Evolutionary conservation across 2,329 filamentous ascomycete genomes (phyloP).

Genomic region (Beauveria medogensis): DNA sequence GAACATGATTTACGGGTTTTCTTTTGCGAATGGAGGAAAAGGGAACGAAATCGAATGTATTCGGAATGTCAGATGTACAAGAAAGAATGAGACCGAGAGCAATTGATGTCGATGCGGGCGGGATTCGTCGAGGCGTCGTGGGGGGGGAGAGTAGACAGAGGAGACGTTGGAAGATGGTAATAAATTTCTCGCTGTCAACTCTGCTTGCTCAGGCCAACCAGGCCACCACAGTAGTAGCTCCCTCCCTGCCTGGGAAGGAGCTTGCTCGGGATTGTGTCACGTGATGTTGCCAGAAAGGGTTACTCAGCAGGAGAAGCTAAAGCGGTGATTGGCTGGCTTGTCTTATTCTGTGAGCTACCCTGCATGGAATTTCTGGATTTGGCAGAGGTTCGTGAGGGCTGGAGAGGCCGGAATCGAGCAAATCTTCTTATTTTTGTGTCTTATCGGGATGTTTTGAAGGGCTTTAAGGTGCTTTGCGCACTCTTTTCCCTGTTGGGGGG

Average conservation of each 20-base stretch:
- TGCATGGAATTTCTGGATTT: background rate
- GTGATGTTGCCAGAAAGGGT: conserved; percentile 15
- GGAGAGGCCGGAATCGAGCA: too few species aligned
- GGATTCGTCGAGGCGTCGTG: conserved; percentile 14
- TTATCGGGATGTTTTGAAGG: too few species aligned
- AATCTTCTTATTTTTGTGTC: background rate
- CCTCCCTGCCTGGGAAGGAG: background rate
- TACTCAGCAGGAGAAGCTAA: conserved; percentile 6
- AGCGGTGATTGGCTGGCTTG: background rate
- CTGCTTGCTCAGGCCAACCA: background rate
- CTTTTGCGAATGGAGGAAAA: background rate
- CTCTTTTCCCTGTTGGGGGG: too few species aligned
- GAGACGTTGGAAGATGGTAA: conserved; percentile 20
- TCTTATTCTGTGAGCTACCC: background rate
- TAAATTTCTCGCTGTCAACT: conserved; percentile 36
- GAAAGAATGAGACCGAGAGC: background rate
- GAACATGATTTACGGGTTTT: conserved; percentile 58
- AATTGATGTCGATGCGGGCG: conserved; percentile 12
- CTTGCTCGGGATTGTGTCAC: conserved; percentile 17
- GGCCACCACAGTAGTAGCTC: background rate
- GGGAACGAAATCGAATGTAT: background rate
- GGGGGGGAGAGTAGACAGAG: background rate
- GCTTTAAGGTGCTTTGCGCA: too few species aligned
- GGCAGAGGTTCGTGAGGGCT: background rate
- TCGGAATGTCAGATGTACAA: background rate